phyloP scores from a whole-genome alignment of 1,139 yeast species.

The Kurtzmaniella quercitrusa region DNA sequence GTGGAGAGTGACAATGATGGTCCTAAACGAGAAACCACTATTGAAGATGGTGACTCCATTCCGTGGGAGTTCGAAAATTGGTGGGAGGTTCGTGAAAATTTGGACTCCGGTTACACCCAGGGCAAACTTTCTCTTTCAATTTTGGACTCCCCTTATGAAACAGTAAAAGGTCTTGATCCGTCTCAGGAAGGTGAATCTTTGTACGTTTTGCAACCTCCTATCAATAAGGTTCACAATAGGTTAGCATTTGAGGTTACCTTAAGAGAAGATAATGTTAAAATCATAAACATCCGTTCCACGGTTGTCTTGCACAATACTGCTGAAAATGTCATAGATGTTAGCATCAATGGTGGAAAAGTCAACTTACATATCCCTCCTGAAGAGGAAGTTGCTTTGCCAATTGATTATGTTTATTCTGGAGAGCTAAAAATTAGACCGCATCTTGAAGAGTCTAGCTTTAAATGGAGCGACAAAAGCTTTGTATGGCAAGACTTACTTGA shows the following conservation, averaged over 20 bases:
- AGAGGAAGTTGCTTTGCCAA: slow-evolving; percentile 61
- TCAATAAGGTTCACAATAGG: slow-evolving; percentile 59
- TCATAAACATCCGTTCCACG: slow-evolving; percentile 72
- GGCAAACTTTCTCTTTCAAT: slow-evolving; percentile 62
- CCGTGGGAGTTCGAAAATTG: slow-evolving; percentile 97
- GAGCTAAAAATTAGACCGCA: slow-evolving; percentile 58
- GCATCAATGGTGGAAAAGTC: slow-evolving; percentile 9
- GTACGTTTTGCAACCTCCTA: slow-evolving; percentile 61
- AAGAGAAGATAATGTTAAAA: slow-evolving; percentile 74
- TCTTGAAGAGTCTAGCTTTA: slow-evolving; percentile 45
- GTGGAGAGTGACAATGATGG: slow-evolving; percentile 29
- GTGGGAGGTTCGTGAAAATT: slow-evolving; percentile 77
- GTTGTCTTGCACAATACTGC: slow-evolving; percentile 68
- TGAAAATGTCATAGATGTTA: slow-evolving; percentile 44
- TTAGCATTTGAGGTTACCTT: slow-evolving; percentile 67
- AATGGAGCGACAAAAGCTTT: slow-evolving; percentile 62
- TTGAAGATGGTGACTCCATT: slow-evolving; percentile 48
- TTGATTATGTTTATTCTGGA: slow-evolving; percentile 60
- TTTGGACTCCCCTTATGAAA: slow-evolving; percentile 50
- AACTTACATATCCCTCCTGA: slow-evolving; percentile 48
- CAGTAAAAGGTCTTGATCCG: slow-evolving; percentile 56
- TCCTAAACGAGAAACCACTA: slow-evolving; percentile 19
- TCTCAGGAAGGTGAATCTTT: slow-evolving; percentile 83
- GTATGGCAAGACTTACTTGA: slow-evolving; percentile 62
- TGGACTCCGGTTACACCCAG: slow-evolving; percentile 60